Evolutionary conservation across 2,329 filamentous ascomycete genomes (phyloP), one percentile per base, ranked within the genome.

Genomic region (Pseudogymnoascus sp.): DNA sequence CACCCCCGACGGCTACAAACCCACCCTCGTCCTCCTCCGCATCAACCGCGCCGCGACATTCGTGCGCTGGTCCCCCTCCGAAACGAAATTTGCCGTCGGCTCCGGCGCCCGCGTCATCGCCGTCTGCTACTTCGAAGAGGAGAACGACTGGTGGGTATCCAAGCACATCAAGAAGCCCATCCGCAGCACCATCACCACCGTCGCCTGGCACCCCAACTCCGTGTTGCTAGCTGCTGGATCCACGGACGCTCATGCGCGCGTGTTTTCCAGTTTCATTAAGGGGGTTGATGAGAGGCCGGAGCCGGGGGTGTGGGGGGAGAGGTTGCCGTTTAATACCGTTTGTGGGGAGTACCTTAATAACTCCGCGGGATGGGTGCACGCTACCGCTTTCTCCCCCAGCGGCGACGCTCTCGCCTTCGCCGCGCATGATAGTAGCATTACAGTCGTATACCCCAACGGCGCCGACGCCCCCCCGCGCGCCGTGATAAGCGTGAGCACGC

Each of bases 91-190:
- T 75, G 95, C 95, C 62, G 95, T 97, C 26, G 95, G 95, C 66
- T 97, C 93, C 29, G 95, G 95, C 66, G 95, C 96, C 70, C 88
- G 95, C 67, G 89, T 96, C 68, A 96, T 99, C 72, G 92, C 95
- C 42, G 85, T 97, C 70, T 99, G 95, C 82, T 97, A 97, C 80
- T 99, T 99, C 71, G 95, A 99, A 74, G 91, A 96, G 75, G 95
- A 99, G 77, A 97, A 99, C 77, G 93, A 99, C 80, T 99, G 95
- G 95, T 99, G 95, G 95, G 93, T 99, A 45, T 97, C 93, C 39
- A 99, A 99, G 83, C 95, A 99, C 78, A 79, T 99, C 73, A 97
- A 97, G 86, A 99, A 97, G 84, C 95, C 95, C 18, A 96, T 99
- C 72, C 90, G 93, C 69, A 96, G 92, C 75, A 99, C 95, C 64